Base-by-base conservation (phyloP, 495 filamentous ascomycete genomes). In the Physcia stellaris region DNA sequence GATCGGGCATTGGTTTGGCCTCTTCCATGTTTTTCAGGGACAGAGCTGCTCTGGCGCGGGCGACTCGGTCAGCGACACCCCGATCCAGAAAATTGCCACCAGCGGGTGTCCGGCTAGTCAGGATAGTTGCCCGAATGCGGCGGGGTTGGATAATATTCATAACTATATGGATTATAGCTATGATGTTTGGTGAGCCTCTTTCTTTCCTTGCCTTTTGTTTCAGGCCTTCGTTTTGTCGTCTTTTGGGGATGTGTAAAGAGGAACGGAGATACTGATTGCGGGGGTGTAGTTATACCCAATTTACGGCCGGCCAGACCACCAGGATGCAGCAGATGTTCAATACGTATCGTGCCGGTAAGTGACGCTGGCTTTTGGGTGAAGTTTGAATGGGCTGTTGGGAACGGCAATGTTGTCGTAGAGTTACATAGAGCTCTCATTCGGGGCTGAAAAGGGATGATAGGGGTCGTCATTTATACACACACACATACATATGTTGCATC, bases 1-100 rank as follows among this genome's bases (percentile, higher is more conserved):
- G 46, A 63, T 71, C 17, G 70, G 70, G 12, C 70, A 75, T 44
- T 75, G 70, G 69, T 62, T 70, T 41, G 68, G 68, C 5, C 61
- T 75, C 15, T 47, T 70, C 11, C 70, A 75, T 40, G 64, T 62
- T 3, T 75, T 73, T 45, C 62, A 73, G 48, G 68, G 63, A 0
- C 55, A 61, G 35, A 58, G 59, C 2, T 70, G 66, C 47, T 49
- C 50, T 20, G 61, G 62, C 30, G 45, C 56, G 1, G 68, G 68
- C 3, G 70, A 73, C 40, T 64, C 58, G 34, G 65, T 71, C 41
- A 41, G 53, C 24, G 70, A 73, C 43, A 73, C 70, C 3, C 61
- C 65, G 2, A 58, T 63, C 29, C 63, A 72, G 47, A 57, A 55
- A 12, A 48, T 49, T 0, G 57, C 68, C 0, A 70, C 67, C 3